These are phyloP conservation scores for Rhodotorula sp. DNA, from an alignment of 1,284 basidiomycete genomes.

Conservation along the genomic window DNA sequence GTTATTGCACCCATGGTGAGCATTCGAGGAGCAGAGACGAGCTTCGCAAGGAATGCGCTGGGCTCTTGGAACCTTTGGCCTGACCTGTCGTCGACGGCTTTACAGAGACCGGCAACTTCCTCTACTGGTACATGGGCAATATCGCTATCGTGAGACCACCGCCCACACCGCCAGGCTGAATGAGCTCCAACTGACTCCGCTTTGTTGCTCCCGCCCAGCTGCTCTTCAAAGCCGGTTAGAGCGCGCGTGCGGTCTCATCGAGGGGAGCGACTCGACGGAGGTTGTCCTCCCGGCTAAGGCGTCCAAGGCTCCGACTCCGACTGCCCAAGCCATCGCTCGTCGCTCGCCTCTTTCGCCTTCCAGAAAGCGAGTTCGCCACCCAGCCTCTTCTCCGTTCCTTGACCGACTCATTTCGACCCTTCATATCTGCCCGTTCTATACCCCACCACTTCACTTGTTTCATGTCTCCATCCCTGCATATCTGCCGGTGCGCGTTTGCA, in stretches of 20 bases:
- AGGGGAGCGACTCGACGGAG: not conserved
- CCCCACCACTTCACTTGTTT: no score
- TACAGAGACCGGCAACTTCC: conserved; percentile 91
- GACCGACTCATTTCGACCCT: no score
- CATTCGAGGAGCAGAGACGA: not conserved
- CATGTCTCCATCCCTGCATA: no score
- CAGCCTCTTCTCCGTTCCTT: no score
- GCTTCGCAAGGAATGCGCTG: no score
- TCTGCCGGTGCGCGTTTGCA: no score
- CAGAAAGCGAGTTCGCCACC: no score
- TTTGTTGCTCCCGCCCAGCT: conserved; percentile 10
- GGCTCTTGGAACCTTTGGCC: not conserved
- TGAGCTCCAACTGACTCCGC: not conserved
- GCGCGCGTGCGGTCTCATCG: not conserved
- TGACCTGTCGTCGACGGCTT: not conserved
- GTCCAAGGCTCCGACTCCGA: not conserved
- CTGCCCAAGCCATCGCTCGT: not conserved
- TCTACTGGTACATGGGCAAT: conserved; percentile 65
- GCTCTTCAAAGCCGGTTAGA: conserved; percentile 41
- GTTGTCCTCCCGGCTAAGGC: not conserved
- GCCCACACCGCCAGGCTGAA: no score
- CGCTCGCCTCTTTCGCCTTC: not conserved
- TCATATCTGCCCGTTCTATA: no score
- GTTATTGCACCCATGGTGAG: conserved; percentile 33
- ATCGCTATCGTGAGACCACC: conserved; percentile 32